A percentile compares a stretch with the other conserved stretches of the same genome.
Evolutionary conservation across 2,329 filamentous ascomycete species (phyloP).

Genomic region (Paraconiothyrium brasiliense): DNA sequence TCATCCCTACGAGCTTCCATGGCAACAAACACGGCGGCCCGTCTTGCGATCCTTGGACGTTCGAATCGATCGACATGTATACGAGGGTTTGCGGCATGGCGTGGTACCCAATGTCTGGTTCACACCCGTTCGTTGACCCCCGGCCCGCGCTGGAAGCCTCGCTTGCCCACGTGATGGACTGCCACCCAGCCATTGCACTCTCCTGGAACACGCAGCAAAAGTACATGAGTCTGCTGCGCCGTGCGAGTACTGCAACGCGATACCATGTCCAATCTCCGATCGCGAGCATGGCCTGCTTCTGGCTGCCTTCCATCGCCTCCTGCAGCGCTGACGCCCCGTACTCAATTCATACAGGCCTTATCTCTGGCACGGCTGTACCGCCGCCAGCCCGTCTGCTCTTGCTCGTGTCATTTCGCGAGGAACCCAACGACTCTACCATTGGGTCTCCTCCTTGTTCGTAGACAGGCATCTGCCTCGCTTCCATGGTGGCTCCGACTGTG

Average conservation of each 20-base stretch:
- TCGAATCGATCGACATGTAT: constrained; percentile 8
- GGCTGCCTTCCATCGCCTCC: constrained; percentile 4
- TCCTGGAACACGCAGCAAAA: constrained; percentile 1
- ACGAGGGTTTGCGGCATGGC: neutral
- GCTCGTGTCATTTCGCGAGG: constrained; percentile 11
- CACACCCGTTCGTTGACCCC: neutral
- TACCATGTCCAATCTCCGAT: constrained; percentile 11
- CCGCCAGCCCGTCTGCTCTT: constrained; percentile 22
- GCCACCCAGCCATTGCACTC: neutral
- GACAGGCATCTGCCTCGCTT: constrained; percentile 24
- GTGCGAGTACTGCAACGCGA: constrained; percentile 2
- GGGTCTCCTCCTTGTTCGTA: constrained; percentile 20
- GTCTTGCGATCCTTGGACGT: neutral
- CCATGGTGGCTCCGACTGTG: constrained; percentile 32
- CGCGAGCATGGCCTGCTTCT: constrained; percentile 2
- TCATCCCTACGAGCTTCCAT: neutral
- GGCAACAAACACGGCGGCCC: too few species aligned
- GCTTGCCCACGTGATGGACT: neutral
- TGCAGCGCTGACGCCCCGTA: constrained; percentile 37
- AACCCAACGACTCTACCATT: constrained; percentile 25
- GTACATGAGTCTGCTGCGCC: constrained; percentile 8
- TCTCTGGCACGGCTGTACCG: constrained; percentile 22
- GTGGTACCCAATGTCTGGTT: constrained; percentile 2
- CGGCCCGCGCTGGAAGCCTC: neutral
- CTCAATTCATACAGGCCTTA: constrained; percentile 28